Conservation (phyloP, 192 early-diverging fungal genomes). For the Gryganskiella cystojenkinii region DNA sequence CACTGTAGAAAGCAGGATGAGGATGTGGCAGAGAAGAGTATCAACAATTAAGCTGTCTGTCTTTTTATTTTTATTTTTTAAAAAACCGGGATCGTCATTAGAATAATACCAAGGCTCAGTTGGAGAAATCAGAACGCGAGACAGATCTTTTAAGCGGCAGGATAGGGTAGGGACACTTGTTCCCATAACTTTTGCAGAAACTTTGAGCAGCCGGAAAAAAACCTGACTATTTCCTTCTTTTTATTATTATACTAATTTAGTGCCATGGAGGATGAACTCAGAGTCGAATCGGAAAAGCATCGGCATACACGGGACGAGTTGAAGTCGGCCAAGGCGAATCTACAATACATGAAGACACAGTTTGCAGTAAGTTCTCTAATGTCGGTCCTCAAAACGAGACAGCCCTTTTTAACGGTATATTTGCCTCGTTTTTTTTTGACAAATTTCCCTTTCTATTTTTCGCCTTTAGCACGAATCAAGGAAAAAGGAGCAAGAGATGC, state of each 20-base stretch:
- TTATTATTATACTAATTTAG: neutral
- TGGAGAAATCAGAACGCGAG: slow-evolving; percentile 33
- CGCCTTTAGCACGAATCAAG: slow-evolving; percentile 56
- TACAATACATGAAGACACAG: slow-evolving; percentile 62
- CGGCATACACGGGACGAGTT: slow-evolving; percentile 59
- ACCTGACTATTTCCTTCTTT: neutral
- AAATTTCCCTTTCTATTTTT: neutral
- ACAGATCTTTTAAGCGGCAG: slow-evolving; percentile 25
- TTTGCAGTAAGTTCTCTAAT: slow-evolving; percentile 53
- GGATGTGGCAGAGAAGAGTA: neutral
- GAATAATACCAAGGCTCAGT: slow-evolving; percentile 23
- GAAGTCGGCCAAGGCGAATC: slow-evolving; percentile 57
- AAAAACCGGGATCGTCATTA: neutral
- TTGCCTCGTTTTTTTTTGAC: neutral
- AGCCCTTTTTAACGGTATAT: neutral
- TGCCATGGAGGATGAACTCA: slow-evolving; percentile 40
- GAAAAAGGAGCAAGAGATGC: slow-evolving; percentile 58
- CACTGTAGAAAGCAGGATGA: neutral
- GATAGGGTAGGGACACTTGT: slow-evolving; percentile 8
- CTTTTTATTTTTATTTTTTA: neutral
- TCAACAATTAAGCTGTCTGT: neutral
- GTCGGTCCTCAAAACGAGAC: no score
- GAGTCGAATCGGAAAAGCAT: slow-evolving; percentile 39
- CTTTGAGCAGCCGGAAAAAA: neutral
- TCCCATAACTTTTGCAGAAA: neutral